phyloP scores from a whole-genome alignment of 2,329 filamentous ascomycete genomes.

The Colletotrichum lentis region DNA sequence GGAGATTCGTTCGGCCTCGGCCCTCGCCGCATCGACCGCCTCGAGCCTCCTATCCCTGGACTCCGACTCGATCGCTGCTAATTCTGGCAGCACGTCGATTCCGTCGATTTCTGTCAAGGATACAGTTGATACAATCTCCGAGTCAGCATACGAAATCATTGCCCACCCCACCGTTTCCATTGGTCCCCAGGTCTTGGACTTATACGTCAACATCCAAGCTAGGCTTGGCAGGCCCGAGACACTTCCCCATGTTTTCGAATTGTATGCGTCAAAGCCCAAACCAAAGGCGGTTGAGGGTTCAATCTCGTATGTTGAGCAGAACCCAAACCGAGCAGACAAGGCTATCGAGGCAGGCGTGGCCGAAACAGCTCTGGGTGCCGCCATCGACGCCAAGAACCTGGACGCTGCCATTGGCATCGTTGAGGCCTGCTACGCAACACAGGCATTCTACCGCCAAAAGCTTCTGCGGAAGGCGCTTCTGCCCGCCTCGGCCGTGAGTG shows the following conservation, averaged over 20 bases:
- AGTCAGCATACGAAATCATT: slow-evolving; percentile 73
- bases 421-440: slow-evolving; percentile 71
- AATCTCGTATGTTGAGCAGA: slow-evolving; percentile 67
- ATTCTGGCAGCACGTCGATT: slow-evolving; percentile 33
- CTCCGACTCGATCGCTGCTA: slow-evolving; percentile 38
- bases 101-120: slow-evolving; percentile 48
- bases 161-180: slow-evolving; percentile 82
- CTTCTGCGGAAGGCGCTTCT: slow-evolving; percentile 69
- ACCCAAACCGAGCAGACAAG: slow-evolving; percentile 73
- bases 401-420: slow-evolving; percentile 79
- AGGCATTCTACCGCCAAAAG: slow-evolving; percentile 73
- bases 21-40: slow-evolving; percentile 51
- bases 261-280: slow-evolving; percentile 85
- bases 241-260: slow-evolving; percentile 79
- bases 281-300: slow-evolving; percentile 68
- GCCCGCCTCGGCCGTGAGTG: slow-evolving; percentile 63
- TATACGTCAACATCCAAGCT: slow-evolving; percentile 80
- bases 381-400: slow-evolving; percentile 81
- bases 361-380: slow-evolving; percentile 77
- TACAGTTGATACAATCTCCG: slow-evolving; percentile 62
- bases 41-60: slow-evolving; percentile 49
- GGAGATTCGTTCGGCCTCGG: slow-evolving; percentile 57
- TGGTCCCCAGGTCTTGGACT: slow-evolving; percentile 72
- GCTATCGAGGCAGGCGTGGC: slow-evolving; percentile 78
- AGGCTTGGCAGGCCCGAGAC: slow-evolving; percentile 76